Base-by-base conservation (phyloP, 176 grass and related monocot species). In the Phyllostachys edulis region DNA sequence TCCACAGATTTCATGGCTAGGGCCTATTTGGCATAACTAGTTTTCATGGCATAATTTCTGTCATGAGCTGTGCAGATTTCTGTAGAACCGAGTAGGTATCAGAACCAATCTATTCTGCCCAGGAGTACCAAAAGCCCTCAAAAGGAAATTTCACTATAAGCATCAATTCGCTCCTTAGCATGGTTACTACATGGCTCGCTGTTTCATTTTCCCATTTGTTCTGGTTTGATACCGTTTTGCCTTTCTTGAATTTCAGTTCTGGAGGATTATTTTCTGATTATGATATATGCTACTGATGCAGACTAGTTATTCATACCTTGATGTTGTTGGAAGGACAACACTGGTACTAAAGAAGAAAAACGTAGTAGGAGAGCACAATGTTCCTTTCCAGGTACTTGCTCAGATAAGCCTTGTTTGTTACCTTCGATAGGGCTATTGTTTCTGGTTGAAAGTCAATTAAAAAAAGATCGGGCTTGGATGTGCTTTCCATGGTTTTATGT, bases 311-410 rank as follows among this genome's bases (percentile, higher is more conserved):
- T 90, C 87, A 55, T 94, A 94, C 80, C 92, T 94, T 29, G 92
- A 94, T 49, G 69, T 94, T 16, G 92, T 90, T 47, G 92, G 92
- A 81, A 94, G 92, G 82, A 88, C 82, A 0, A 92, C 87, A 5
- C 62, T 94, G 66, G 92, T 94, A n/a, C 69, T 94, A 46, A 91
- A 81, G 74, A 94, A 94, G 90, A 88, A 40, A 84, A 94, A 94
- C 75, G 69, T 94, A 51, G 85, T 92, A 62, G 90, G 87, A 69
- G 92, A 94, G 50, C 87, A 90, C 68, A 92, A 92, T 71, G 76
- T 69, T 64, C 90, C 92, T 41, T 94, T 94, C 84, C 92, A 94
- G 92, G 92, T 94, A 91, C 56, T 57, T 65, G 45, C 51, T 34
- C 42, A 76, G 9, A 67, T 16, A 69, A 15, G 32, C 42, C 38